Percentiles rank a stretch among this genome's conserved stretches.
Conservation (phyloP, 768 basidiomycete species). For the Pleurotus cornucopiae region DNA sequence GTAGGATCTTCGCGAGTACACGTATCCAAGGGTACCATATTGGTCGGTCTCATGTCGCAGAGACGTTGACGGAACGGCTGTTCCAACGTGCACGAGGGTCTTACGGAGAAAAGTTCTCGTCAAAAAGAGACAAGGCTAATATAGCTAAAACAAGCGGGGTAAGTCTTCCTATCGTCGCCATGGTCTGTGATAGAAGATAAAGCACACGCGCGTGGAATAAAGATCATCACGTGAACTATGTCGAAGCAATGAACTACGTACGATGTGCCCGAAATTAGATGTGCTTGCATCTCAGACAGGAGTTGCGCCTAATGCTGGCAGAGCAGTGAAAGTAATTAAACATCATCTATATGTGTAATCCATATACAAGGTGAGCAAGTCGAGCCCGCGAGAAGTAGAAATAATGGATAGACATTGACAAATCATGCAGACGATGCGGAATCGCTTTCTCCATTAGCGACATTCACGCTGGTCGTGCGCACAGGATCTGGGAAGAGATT, state of each 20-base stretch:
- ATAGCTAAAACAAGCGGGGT: background rate
- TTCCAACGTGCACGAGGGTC: background rate
- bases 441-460: constrained; percentile 60
- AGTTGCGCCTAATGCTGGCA: no score
- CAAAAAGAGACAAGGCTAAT: background rate
- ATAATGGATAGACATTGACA: constrained; percentile 1
- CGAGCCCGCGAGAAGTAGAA: background rate
- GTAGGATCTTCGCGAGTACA: constrained; percentile 1
- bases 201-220: background rate
- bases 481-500: constrained; percentile 44
- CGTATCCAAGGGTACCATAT: constrained; percentile 6
- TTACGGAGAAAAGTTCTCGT: background rate
- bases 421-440: constrained; percentile 41
- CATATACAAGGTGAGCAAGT: constrained; percentile 5
- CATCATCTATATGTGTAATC: constrained; percentile 7
- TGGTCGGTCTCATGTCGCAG: background rate
- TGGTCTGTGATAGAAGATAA: background rate
- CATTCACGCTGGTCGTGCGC: constrained; percentile 30
- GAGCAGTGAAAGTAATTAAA: background rate
- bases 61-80: background rate
- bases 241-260: no score
- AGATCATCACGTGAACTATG: background rate
- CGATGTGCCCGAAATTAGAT: no score
- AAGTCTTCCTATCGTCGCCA: background rate
- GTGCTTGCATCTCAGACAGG: no score